Percentiles rank a stretch among this genome's conserved stretches.
Evolutionary conservation across 148 eudicot genomes (phyloP).

Genomic region (Drosera capensis): DNA sequence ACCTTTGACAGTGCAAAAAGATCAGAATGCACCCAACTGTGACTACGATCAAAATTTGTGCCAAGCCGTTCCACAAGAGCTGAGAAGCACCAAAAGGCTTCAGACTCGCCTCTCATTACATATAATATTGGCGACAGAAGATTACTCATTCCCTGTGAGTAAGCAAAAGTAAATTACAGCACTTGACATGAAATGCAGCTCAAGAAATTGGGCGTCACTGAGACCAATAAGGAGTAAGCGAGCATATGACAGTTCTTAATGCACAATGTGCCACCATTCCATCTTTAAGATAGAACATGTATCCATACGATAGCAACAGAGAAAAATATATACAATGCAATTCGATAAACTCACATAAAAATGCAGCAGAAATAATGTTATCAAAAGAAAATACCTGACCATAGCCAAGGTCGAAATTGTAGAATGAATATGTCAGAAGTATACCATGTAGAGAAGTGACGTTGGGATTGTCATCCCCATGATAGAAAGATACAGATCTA

Average conservation of each 20-base stretch:
- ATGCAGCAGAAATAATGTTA: neutral
- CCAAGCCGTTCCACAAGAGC: conserved; percentile 87
- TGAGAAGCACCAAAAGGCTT: conserved; percentile 96
- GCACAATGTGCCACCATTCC: too few species aligned
- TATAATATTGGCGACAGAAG: conserved; percentile 79
- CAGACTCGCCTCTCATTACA: conserved; percentile 70
- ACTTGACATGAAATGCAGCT: neutral
- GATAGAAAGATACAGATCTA: conserved; percentile 71
- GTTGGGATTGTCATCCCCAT: conserved; percentile 89
- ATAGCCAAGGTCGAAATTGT: conserved; percentile 97
- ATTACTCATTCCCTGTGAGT: conserved; percentile 91
- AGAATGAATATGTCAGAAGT: conserved; percentile 87
- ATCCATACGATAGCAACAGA: too few species aligned
- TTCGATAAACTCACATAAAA: neutral
- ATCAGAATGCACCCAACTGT: conserved; percentile 94
- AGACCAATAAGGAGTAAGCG: neutral
- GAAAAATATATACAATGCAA: neutral
- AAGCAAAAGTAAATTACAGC: neutral
- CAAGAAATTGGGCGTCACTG: neutral
- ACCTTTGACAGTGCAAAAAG: conserved; percentile 96
- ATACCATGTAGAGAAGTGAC: conserved; percentile 58
- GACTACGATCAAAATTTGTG: conserved; percentile 93
- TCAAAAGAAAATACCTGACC: conserved; percentile 57
- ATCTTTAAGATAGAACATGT: too few species aligned
- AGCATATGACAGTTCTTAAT: too few species aligned